Conservation (phyloP, 768 basidiomycete species). For the Psilocybe cubensis region DNA sequence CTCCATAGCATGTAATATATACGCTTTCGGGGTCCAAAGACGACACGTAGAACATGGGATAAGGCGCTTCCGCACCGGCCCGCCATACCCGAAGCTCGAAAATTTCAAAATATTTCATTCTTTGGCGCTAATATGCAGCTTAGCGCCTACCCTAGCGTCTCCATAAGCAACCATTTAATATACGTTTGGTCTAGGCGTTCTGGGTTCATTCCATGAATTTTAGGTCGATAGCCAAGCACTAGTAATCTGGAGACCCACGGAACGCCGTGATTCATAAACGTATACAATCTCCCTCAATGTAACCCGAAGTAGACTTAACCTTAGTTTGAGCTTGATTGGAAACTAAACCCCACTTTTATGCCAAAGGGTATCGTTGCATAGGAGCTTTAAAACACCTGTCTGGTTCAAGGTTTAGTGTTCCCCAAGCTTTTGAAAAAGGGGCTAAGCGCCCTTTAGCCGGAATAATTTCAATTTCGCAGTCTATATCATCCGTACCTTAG, state of each 20-base stretch:
- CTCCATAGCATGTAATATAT: background rate
- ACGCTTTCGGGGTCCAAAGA: background rate
- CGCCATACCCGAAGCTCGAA: background rate
- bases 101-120: background rate
- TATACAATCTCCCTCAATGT: background rate
- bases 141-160: background rate
- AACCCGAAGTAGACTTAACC: background rate
- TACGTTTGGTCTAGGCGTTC: background rate
- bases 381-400: background rate
- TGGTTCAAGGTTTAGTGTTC: background rate
- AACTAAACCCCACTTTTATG: background rate
- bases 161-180: background rate
- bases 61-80: background rate
- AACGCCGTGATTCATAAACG: background rate
- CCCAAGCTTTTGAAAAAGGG: background rate
- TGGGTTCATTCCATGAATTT: background rate
- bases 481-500: background rate
- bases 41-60: background rate
- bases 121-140: background rate
- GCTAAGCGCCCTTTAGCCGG: constrained; percentile 7
- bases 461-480: background rate
- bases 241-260: no score
- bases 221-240: background rate
- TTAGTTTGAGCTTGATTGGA: background rate
- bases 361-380: background rate